Evolutionary conservation across 1,284 basidiomycete species (phyloP), one percentile per base, ranked within the genome.

Genomic region (Ganoderma leucocontextum): DNA sequence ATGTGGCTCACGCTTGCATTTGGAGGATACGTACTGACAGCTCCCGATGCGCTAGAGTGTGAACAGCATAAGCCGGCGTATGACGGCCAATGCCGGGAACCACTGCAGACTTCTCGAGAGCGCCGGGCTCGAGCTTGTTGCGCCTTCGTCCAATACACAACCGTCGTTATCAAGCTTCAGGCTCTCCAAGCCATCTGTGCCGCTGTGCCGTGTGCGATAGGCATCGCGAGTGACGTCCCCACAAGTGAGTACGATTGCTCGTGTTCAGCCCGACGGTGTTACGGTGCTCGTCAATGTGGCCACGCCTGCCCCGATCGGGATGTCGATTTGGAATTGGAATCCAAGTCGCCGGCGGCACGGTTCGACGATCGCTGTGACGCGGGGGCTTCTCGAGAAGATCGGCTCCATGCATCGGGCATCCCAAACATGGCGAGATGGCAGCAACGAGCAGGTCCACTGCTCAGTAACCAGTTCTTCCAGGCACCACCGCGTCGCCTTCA

Each of bases 81-180:
- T 29, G 55, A 19, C 55, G 55, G 17, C 29, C 29, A 1, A 29
- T 29, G 29, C 29, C 29, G 29, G 29, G 29, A 29, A 29, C 29
- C 29, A 29, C 1, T 29, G 29, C 29, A 29, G 2, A 29, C 29
- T 38, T 39, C 36, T 10, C 58, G 36, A 59, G 25, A 33, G 52
- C 52, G 29, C 52, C 29, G 8, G 29, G 29, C 29, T 2, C 29
- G 52, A 55, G 52, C 52, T 55, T 55, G 33, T 55, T 55, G 12
- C 49, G 25, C 10, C 52, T 33, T 29, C 15, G 33, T 33, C 13
- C 52, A 35, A 55, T 55, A 17, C 52, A 55, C 39, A 13, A 33
- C 52, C 52, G 25, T 55, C 8, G 52, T 55, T 55, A 55, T 55
- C 52, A 55, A 55, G 52, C 52, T 55, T 55, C 52, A 55, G 25